Evolutionary conservation across 768 basidiomycete genomes (phyloP).

Genomic region (Psilocybe tampanensis): DNA sequence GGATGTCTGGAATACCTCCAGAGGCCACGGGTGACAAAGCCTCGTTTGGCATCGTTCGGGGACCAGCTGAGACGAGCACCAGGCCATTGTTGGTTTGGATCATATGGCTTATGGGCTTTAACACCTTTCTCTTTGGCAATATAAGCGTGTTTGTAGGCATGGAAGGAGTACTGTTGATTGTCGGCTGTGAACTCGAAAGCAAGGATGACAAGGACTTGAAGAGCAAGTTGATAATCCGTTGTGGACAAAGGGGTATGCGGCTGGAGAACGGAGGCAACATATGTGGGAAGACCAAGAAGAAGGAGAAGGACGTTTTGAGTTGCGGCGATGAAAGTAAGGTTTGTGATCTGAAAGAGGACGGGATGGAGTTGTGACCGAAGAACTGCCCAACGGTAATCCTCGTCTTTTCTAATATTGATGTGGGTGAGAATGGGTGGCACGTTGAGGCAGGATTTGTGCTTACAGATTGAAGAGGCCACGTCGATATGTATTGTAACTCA

Average conservation of each 20-base stretch:
- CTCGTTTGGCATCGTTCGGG: conserved; percentile 68
- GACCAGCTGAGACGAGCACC: conserved; percentile 71
- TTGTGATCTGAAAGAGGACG: conserved; percentile 46
- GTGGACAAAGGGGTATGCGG: conserved; percentile 51
- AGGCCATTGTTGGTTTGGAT: conserved; percentile 57
- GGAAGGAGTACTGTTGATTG: conserved; percentile 89
- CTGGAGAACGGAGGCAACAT: conserved; percentile 54
- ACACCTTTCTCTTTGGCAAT: conserved; percentile 32
- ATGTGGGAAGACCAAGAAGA: conserved; percentile 63
- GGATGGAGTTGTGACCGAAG: conserved; percentile 57
- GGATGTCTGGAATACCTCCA: conserved; percentile 92
- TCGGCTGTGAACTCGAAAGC: conserved; percentile 82
- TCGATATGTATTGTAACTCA: conserved; percentile 78
- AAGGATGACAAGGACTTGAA: conserved; percentile 59
- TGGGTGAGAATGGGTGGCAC: neutral
- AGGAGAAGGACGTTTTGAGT: conserved; percentile 85
- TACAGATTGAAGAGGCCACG: conserved; percentile 80
- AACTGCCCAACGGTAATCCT: conserved; percentile 92
- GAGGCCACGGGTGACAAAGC: conserved; percentile 83
- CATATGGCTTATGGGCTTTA: conserved; percentile 38
- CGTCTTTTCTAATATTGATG: conserved; percentile 56
- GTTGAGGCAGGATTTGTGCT: conserved; percentile 21
- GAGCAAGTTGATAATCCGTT: conserved; percentile 66
- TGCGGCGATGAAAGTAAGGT: conserved; percentile 71
- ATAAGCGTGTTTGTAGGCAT: conserved; percentile 70